Evolutionary conservation across 306 rosid genomes (phyloP).

Genomic region (Arachis stenosperma): DNA sequence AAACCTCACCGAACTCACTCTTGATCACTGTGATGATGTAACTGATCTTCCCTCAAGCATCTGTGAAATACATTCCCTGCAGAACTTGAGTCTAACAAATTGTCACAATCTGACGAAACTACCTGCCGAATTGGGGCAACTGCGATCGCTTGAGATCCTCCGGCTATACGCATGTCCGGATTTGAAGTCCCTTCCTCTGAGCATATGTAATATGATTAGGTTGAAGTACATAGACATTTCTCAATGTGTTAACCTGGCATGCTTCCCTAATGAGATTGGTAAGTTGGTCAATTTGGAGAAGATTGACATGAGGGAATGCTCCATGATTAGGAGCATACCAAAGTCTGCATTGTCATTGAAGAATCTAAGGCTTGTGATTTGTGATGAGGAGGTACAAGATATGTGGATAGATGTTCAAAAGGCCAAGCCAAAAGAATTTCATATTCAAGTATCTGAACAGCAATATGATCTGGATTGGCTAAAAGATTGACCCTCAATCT

Average conservation of each 20-base stretch:
- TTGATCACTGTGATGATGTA: slow-evolving; percentile 80
- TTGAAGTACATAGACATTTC: slow-evolving; percentile 78
- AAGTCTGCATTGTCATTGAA: slow-evolving; percentile 54
- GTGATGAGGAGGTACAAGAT: slow-evolving; percentile 78
- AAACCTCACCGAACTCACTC: slow-evolving; percentile 65
- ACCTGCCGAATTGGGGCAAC: slow-evolving; percentile 59
- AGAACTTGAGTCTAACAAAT: slow-evolving; percentile 74
- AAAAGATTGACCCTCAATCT: slow-evolving; percentile 47
- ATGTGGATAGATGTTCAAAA: slow-evolving; percentile 63
- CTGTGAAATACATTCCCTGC: slow-evolving; percentile 56
- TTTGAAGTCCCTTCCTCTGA: slow-evolving; percentile 57
- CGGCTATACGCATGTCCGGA: slow-evolving; percentile 77
- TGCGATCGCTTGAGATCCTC: slow-evolving; percentile 59
- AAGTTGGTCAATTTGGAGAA: slow-evolving; percentile 64
- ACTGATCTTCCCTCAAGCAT: slow-evolving; percentile 66
- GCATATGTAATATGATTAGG: slow-evolving; percentile 53
- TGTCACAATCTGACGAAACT: slow-evolving; percentile 64
- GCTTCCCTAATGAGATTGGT: slow-evolving; percentile 65
- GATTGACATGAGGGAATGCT: slow-evolving; percentile 95
- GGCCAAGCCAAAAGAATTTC: slow-evolving; percentile 48
- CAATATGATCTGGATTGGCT: slow-evolving; percentile 78
- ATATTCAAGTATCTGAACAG: slow-evolving; percentile 68
- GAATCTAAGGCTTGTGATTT: slow-evolving; percentile 63
- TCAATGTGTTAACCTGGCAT: slow-evolving; percentile 64
- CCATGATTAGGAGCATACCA: slow-evolving; percentile 56